Conservation (phyloP, 2,329 filamentous ascomycete species). For the Emydomyces testavorans region DNA sequence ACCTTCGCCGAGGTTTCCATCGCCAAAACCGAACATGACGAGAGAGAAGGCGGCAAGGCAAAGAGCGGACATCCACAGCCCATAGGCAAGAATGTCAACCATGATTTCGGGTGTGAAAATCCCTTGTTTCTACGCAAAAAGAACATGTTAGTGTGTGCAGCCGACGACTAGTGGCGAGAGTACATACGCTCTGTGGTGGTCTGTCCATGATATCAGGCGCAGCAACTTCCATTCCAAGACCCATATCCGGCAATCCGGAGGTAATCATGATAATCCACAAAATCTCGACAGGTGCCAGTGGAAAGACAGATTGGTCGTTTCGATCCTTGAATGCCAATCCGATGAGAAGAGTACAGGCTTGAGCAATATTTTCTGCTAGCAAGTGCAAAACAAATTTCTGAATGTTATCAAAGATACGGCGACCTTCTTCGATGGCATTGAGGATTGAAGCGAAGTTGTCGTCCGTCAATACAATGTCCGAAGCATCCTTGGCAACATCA, state of each 20-base stretch:
- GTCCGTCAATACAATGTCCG: slow-evolving; percentile 30
- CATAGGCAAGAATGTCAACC: slow-evolving; percentile 69
- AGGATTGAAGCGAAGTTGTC: slow-evolving; percentile 65
- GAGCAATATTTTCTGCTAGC: slow-evolving; percentile 69
- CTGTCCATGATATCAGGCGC: slow-evolving; percentile 66
- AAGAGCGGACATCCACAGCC: slow-evolving; percentile 62
- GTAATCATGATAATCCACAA: slow-evolving; percentile 94
- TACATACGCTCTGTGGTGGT: slow-evolving; percentile 53
- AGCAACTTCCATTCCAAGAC: slow-evolving; percentile 67
- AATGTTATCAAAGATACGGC: slow-evolving; percentile 80
- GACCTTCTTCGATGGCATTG: slow-evolving; percentile 69
- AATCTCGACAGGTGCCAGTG: slow-evolving; percentile 72
- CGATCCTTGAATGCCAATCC: slow-evolving; percentile 71
- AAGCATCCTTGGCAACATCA: slow-evolving; percentile 71
- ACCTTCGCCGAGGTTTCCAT: slow-evolving; percentile 46
- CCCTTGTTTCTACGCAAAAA: slow-evolving; percentile 40
- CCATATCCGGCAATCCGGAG: slow-evolving; percentile 76
- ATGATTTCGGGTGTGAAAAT: slow-evolving; percentile 71
- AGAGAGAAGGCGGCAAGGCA: slow-evolving; percentile 53
- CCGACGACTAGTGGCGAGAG: not conserved
- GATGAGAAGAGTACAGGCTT: slow-evolving; percentile 68
- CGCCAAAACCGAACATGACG: slow-evolving; percentile 51
- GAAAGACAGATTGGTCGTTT: slow-evolving; percentile 65
- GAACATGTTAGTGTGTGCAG: not conserved
- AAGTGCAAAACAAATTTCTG: slow-evolving; percentile 78